Evolutionary conservation across 2,329 filamentous ascomycete genomes (phyloP).

Genomic region (Lithohypha guttulata): DNA sequence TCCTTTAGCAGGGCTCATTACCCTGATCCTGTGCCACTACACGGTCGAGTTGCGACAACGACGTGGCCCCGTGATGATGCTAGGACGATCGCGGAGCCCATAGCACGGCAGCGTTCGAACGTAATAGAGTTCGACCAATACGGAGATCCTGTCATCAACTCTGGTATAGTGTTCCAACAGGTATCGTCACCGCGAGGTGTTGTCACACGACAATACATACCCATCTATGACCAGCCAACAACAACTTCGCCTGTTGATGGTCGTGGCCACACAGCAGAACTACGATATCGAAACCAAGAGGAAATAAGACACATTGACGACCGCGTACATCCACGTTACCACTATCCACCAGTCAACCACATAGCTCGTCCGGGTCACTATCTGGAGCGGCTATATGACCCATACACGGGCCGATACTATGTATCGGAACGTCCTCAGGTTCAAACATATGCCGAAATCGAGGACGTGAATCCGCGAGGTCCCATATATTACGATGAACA

Average conservation of each 20-base stretch:
- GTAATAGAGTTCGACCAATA: slow-evolving; percentile 5
- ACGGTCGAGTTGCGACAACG: no score
- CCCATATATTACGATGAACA: neutral
- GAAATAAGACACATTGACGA: neutral
- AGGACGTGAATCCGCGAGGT: neutral
- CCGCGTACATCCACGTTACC: neutral
- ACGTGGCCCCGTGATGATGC: no score
- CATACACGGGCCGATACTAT: slow-evolving; percentile 6
- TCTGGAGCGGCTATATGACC: slow-evolving; percentile 4
- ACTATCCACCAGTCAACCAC: slow-evolving; percentile 2
- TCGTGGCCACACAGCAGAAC: neutral
- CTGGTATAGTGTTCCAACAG: slow-evolving; percentile 1
- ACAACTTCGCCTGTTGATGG: neutral
- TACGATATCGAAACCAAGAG: neutral
- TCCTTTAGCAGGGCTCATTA: neutral
- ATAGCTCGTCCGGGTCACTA: neutral
- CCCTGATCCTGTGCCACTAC: neutral
- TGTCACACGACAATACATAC: neutral
- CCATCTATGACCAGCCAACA: neutral
- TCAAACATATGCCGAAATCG: slow-evolving; percentile 2
- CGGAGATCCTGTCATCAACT: neutral
- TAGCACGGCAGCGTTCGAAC: neutral
- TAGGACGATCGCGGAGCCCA: no score
- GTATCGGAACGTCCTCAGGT: neutral
- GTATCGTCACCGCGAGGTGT: neutral